Evolutionary conservation across 1,139 yeast species (phyloP).

Genomic region (Scheffersomyces parashehatae): DNA sequence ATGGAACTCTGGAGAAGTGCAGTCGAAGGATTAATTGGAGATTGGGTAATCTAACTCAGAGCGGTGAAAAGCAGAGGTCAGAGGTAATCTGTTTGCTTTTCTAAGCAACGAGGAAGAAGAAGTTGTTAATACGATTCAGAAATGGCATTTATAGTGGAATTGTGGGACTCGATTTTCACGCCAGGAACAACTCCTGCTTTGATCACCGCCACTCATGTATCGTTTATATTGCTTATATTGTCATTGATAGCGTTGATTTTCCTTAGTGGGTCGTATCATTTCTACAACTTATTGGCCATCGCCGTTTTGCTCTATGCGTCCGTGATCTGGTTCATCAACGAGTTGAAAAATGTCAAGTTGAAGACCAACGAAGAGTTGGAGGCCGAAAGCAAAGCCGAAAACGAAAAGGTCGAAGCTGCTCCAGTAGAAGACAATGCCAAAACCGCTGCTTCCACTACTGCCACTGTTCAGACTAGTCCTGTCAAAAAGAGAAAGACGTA

Average conservation of each 20-base stretch:
- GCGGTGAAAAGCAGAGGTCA: no score
- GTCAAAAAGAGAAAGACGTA: conserved; percentile 15
- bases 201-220: conserved; percentile 73
- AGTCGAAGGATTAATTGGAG: no score
- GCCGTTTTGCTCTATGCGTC: conserved; percentile 74
- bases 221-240: conserved; percentile 56
- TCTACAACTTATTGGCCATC: conserved; percentile 68
- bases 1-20: no score
- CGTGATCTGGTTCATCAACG: conserved; percentile 85
- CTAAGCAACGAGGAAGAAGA: no score
- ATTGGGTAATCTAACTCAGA: no score
- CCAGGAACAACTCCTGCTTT: conserved; percentile 94
- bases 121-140: conserved; percentile 1
- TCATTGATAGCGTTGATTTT: conserved; percentile 60
- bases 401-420: background rate
- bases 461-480: conserved; percentile 3
- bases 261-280: conserved; percentile 73
- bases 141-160: conserved; percentile 57
- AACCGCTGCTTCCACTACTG: background rate
- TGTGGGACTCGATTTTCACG: conserved; percentile 91
- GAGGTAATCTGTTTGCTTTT: no score
- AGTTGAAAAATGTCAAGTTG: conserved; percentile 56
- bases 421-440: background rate
- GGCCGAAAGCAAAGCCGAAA: conserved; percentile 8
- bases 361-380: conserved; percentile 40